Conservation (phyloP, 208 protist genomes). For the Trypanosomatidae sp. region DNA sequence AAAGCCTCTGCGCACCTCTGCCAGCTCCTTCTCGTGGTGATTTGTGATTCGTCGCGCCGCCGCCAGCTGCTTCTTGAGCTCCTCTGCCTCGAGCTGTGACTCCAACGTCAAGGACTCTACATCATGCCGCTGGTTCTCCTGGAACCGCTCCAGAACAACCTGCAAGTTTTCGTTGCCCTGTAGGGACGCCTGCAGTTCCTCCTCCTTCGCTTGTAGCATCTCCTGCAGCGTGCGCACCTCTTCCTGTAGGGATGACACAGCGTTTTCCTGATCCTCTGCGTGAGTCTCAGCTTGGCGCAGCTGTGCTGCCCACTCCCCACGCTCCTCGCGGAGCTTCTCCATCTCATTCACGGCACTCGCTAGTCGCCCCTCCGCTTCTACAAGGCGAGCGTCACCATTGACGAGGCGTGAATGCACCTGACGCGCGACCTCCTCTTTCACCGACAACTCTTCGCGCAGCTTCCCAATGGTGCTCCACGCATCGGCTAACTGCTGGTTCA, state of each 20-base stretch:
- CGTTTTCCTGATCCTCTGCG: constrained; percentile 14
- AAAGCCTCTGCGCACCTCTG: background rate
- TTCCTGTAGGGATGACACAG: constrained; percentile 23
- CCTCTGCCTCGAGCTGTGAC: constrained; percentile 26
- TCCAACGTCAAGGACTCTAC: constrained; percentile 29
- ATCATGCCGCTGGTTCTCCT: constrained; percentile 25
- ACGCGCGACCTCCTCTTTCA: constrained; percentile 34
- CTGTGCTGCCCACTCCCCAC: constrained; percentile 18
- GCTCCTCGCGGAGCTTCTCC: constrained; percentile 53
- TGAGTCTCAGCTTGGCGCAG: constrained; percentile 14
- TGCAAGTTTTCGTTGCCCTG: constrained; percentile 27
- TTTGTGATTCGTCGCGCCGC: background rate
- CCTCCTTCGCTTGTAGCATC: constrained; percentile 27
- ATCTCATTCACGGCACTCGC: constrained; percentile 30
- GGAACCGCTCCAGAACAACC: constrained; percentile 32
- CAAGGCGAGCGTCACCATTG: constrained; percentile 28
- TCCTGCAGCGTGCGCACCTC: constrained; percentile 46
- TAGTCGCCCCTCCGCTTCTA: constrained; percentile 32
- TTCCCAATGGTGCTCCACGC: constrained; percentile 54
- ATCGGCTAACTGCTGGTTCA: constrained; percentile 65
- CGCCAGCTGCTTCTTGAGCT: constrained; percentile 23
- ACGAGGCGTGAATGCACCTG: constrained; percentile 38
- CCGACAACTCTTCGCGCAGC: constrained; percentile 57
- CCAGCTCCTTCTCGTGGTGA: constrained; percentile 20
- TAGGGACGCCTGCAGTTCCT: constrained; percentile 26